Evolutionary conservation across 1,139 yeast species (phyloP), one percentile per base, ranked within the genome.

Genomic region (Geotrichum carabidarum): DNA sequence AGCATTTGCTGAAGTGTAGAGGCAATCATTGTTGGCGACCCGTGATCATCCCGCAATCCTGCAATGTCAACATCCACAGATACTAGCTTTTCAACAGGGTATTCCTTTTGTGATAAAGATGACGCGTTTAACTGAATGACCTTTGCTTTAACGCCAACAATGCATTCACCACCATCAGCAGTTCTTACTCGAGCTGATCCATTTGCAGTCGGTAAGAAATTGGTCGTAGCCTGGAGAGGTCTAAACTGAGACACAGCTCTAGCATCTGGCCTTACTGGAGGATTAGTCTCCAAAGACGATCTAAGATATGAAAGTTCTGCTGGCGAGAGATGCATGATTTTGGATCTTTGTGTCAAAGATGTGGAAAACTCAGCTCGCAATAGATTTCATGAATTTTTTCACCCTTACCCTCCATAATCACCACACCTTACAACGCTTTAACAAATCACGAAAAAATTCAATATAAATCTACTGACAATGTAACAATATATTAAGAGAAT

Each of bases 121-220:
- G 43, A 46, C n/a, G 46, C 40, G 40, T 51, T 51, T 9, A 51
- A 63, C 58, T 67, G 74, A n/a, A 87, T 86, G 1, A 91, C 97
- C 63, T 86, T 86, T 8, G 91, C 80, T 69, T 91, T 91, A 50
- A 91, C 79, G 65, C 97, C 93, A 1, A 89, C 91, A 49, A 91
- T 84, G 66, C 96, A 89, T 69, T 91, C 98, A 62, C 90, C 82
- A 22, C 98, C 97, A 69, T 91, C 97, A 56, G 86, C 79, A 40
- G 89, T 78, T 63, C 91, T 78, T 38, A 91, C 81, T 71, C 96
- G 78, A 1, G 97, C 86, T 6, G 96, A 89, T 17, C 99, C 99
- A 71, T 91, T 88, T 8, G 96, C 86, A 46, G 84, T 81, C 0
- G 95, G 94, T 58, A 91, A 75, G 63, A 90, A 86, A 53, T 86